phyloP scores from a whole-genome alignment of 2,329 filamentous ascomycete species.

The Lasiodiplodia citricola region DNA sequence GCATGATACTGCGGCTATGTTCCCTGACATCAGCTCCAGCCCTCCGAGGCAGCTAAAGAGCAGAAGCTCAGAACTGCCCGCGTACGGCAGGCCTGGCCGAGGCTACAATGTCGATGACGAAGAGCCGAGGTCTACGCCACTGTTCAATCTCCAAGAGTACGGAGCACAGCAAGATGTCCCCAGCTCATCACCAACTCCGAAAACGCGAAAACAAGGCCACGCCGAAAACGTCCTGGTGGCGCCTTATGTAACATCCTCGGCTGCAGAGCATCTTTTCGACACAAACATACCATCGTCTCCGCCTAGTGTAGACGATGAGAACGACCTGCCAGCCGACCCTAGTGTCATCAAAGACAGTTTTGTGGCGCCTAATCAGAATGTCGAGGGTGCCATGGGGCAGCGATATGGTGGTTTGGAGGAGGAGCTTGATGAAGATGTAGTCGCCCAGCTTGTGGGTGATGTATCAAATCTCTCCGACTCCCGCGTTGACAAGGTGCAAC shows the following conservation, averaged over 20 bases:
- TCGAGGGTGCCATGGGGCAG: neutral
- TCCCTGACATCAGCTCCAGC: slow-evolving; percentile 62
- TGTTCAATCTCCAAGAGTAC: slow-evolving; percentile 42
- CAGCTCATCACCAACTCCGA: slow-evolving; percentile 59
- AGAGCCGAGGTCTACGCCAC: slow-evolving; percentile 45
- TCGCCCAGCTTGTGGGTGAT: slow-evolving; percentile 12
- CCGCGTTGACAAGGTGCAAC: neutral
- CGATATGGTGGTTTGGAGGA: neutral
- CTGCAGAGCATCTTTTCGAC: neutral
- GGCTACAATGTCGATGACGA: neutral
- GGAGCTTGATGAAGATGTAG: slow-evolving; percentile 1
- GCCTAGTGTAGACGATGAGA: slow-evolving; percentile 28
- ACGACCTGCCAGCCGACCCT: neutral
- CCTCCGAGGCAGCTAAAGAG: slow-evolving; percentile 30
- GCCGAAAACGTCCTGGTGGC: slow-evolving; percentile 1
- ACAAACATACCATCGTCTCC: slow-evolving; percentile 30
- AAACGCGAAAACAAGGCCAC: slow-evolving; percentile 36
- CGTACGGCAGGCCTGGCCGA: neutral
- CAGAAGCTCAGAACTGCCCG: neutral
- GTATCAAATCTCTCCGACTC: slow-evolving; percentile 8
- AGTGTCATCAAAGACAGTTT: slow-evolving; percentile 13
- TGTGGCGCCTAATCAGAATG: neutral
- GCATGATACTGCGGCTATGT: slow-evolving; percentile 66
- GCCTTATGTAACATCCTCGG: slow-evolving; percentile 8
- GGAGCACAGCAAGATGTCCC: slow-evolving; percentile 53